Conservation (phyloP, 805 yeast genomes). For the Starmerella sirachaensis region DNA sequence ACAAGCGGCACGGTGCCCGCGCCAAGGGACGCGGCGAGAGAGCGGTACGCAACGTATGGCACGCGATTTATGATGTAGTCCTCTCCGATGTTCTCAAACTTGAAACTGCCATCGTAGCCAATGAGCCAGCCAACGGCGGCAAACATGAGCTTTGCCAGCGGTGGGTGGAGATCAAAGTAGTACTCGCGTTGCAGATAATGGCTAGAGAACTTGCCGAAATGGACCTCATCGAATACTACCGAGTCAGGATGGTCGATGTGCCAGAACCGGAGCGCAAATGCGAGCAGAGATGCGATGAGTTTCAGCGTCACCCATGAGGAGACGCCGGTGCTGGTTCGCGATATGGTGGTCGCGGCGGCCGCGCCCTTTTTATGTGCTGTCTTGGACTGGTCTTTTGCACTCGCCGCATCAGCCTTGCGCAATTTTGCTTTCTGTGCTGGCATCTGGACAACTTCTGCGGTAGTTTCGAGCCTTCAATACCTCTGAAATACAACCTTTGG, state of each 20-base stretch:
- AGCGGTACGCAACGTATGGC: slow-evolving; percentile 66
- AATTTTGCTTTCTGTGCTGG: too few species aligned
- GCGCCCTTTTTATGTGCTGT: neutral
- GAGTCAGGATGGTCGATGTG: slow-evolving; percentile 74
- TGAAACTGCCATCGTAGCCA: slow-evolving; percentile 79
- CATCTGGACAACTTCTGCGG: too few species aligned
- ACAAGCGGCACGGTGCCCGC: slow-evolving; percentile 78
- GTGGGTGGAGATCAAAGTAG: slow-evolving; percentile 96
- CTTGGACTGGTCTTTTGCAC: too few species aligned
- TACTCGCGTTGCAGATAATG: slow-evolving; percentile 78
- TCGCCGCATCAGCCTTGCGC: too few species aligned
- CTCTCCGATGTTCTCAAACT: slow-evolving; percentile 65
- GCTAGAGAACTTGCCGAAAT: slow-evolving; percentile 92
- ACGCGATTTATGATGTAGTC: slow-evolving; percentile 66
- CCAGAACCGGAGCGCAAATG: slow-evolving; percentile 64
- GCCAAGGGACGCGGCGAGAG: slow-evolving; percentile 75
- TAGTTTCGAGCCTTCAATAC: too few species aligned
- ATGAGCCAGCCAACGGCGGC: slow-evolving; percentile 80
- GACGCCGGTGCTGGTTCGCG: too few species aligned
- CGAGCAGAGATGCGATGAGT: slow-evolving; percentile 36
- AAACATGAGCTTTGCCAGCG: slow-evolving; percentile 85
- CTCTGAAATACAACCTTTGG: too few species aligned
- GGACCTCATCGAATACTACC: slow-evolving; percentile 79
- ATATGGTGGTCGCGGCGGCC: too few species aligned
- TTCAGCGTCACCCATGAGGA: slow-evolving; percentile 7